These are phyloP conservation scores for Citrus australasica DNA, from an alignment of 345 rosid species.

Conservation along the genomic window DNA sequence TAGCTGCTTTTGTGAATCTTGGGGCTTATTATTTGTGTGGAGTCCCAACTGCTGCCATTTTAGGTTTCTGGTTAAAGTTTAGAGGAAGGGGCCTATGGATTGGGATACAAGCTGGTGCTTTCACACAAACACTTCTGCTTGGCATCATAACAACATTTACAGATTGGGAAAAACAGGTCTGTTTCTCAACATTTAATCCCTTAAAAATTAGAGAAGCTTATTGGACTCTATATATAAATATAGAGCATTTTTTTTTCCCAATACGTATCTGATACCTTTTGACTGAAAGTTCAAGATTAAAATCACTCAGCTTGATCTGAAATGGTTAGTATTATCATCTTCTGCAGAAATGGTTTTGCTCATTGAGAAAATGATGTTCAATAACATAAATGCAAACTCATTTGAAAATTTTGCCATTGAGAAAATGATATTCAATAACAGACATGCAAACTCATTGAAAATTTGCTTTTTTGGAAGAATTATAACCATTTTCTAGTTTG, in stretches of 20 bases:
- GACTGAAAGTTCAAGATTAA: neutral
- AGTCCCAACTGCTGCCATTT: constrained; percentile 47
- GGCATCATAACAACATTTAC: constrained; percentile 46
- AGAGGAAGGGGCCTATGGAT: constrained; percentile 71
- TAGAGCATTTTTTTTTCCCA: neutral
- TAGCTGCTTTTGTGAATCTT: constrained; percentile 73
- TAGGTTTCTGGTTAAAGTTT: constrained; percentile 54
- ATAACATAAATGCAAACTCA: too few species aligned
- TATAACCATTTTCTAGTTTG: neutral
- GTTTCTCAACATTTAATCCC: neutral
- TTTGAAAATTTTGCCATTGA: too few species aligned
- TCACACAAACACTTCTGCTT: constrained; percentile 47
- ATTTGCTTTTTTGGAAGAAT: neutral
- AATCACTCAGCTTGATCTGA: too few species aligned
- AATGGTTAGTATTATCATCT: too few species aligned
- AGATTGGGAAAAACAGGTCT: constrained; percentile 67
- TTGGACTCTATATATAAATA: neutral
- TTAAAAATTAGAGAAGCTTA: neutral
- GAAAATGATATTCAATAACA: too few species aligned
- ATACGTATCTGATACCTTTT: neutral
- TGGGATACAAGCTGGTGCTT: constrained; percentile 57
- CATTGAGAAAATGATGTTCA: neutral
- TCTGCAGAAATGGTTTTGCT: neutral
- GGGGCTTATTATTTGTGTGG: constrained; percentile 68
- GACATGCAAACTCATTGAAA: too few species aligned